These are phyloP conservation scores for Bonia amplexicaulis DNA, from an alignment of 176 grass and related monocot species.

Conservation along the genomic window DNA sequence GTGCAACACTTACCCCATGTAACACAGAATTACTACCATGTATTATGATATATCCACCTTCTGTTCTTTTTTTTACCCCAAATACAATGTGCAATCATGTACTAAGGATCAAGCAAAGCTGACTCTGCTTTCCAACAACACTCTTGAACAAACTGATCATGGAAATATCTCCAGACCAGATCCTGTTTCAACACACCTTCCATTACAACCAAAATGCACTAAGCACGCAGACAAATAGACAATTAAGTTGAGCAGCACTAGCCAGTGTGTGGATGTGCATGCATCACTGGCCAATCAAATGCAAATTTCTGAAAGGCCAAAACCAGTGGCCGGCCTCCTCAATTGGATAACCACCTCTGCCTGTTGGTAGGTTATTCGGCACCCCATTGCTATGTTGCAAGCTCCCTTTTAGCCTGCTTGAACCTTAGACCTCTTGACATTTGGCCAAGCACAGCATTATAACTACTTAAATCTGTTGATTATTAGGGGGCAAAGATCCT, in stretches of 20 bases:
- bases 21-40: background rate
- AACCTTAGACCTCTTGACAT: constrained; percentile 42
- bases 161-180: constrained; percentile 6
- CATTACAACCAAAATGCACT: constrained; percentile 52
- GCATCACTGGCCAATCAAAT: constrained; percentile 25
- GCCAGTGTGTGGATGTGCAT: constrained; percentile 25
- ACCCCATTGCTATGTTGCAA: constrained; percentile 31
- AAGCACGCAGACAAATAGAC: constrained; percentile 6
- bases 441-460: constrained; percentile 34
- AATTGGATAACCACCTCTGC: constrained; percentile 20
- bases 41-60: background rate
- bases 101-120: background rate
- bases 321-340: constrained; percentile 2
- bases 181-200: constrained; percentile 20
- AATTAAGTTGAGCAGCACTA: constrained; percentile 33
- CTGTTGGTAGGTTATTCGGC: constrained; percentile 42
- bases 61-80: background rate
- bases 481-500: constrained; percentile 8
- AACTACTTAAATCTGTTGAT: constrained; percentile 12
- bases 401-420: constrained; percentile 17
- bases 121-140: constrained; percentile 11
- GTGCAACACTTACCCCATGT: background rate
- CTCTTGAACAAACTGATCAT: background rate
- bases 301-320: constrained; percentile 20
- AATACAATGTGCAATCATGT: background rate